Conservation (phyloP, 345 rosid species). For the Eucalyptus marginata region DNA sequence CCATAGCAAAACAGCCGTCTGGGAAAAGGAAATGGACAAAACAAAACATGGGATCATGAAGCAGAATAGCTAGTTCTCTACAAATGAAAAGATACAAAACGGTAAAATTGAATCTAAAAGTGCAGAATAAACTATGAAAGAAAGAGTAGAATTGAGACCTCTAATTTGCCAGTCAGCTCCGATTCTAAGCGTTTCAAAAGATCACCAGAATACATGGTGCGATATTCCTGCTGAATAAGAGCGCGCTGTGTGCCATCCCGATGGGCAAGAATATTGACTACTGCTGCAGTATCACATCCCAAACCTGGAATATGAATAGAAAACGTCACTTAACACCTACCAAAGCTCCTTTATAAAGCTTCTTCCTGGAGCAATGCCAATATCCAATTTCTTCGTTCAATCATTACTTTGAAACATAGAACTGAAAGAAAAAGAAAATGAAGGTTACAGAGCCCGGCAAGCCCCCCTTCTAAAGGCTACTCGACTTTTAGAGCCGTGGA, state of each 20-base stretch:
- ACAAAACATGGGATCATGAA: background rate
- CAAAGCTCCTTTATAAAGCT: background rate
- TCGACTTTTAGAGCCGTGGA: background rate
- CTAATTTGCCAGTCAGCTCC: conserved; percentile 49
- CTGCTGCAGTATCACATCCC: conserved; percentile 42
- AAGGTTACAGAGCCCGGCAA: background rate
- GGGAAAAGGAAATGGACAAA: background rate
- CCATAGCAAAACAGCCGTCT: conserved; percentile 61
- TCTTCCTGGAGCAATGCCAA: background rate
- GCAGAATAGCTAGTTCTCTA: background rate
- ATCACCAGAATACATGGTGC: conserved; percentile 28
- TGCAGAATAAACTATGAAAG: background rate
- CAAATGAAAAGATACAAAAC: background rate
- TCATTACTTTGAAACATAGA: background rate
- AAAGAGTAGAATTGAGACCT: conserved; percentile 17
- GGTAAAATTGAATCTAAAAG: background rate
- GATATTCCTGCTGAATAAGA: conserved; percentile 45
- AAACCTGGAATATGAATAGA: conserved; percentile 18
- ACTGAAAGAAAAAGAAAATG: background rate
- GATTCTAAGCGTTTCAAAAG: conserved; percentile 33
- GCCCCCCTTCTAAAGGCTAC: background rate
- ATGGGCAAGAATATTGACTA: conserved; percentile 53
- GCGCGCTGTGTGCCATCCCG: conserved; percentile 50
- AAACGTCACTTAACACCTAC: background rate
- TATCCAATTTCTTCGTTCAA: background rate